Percentiles rank a stretch among this genome's conserved stretches.
Conservation (phyloP, 2,329 filamentous ascomycete genomes). For the Trichophaea hybrida region DNA sequence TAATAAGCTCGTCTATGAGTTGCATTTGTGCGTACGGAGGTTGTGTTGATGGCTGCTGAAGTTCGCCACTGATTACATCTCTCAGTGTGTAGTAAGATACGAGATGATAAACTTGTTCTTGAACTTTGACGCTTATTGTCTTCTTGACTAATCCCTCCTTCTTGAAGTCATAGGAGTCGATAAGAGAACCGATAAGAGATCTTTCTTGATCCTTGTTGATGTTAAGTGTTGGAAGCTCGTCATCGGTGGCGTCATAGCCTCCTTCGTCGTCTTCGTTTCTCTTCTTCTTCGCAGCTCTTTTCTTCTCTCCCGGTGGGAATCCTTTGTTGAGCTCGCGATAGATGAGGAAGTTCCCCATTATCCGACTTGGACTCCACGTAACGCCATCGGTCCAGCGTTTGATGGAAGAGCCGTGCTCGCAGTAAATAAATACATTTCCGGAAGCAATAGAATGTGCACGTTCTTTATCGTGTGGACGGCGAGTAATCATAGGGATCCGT, state of each 20-base stretch:
- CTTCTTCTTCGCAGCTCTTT: constrained; percentile 60
- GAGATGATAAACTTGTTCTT: constrained; percentile 65
- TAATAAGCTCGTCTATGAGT: constrained; percentile 45
- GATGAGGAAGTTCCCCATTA: constrained; percentile 70
- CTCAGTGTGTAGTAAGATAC: constrained; percentile 79
- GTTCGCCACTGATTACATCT: constrained; percentile 51
- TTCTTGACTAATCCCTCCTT: constrained; percentile 74
- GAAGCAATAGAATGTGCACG: constrained; percentile 62
- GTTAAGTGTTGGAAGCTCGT: not conserved
- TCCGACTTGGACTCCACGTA: constrained; percentile 78
- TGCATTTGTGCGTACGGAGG: constrained; percentile 38
- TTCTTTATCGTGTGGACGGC: constrained; percentile 76
- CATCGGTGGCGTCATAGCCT: not conserved
- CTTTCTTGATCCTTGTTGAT: constrained; percentile 35
- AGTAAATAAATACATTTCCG: constrained; percentile 81
- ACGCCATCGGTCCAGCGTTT: constrained; percentile 90
- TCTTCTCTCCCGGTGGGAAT: constrained; percentile 72
- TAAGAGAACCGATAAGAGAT: constrained; percentile 61
- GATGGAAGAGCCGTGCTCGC: constrained; percentile 79
- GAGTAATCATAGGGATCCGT: constrained; percentile 57
- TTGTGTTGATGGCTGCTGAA: constrained; percentile 43
- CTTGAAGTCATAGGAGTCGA: constrained; percentile 86
- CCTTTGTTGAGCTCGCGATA: constrained; percentile 69
- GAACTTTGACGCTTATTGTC: constrained; percentile 67
- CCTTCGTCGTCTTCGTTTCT: constrained; percentile 28